Evolutionary conservation across 768 basidiomycete species (phyloP).

Genomic region (Clitopilus hobsonii): DNA sequence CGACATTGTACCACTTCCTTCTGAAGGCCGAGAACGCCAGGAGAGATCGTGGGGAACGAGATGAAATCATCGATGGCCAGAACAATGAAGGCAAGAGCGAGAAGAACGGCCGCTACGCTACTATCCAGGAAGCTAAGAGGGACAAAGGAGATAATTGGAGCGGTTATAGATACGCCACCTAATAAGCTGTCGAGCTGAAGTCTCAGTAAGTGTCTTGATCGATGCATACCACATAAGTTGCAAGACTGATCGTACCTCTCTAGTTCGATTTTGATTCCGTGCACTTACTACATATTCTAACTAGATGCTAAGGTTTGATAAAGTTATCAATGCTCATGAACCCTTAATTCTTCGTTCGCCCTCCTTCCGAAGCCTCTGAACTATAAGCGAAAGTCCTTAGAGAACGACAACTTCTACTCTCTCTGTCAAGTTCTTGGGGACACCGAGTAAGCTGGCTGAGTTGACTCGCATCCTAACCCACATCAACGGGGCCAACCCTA

Average conservation of each 20-base stretch:
- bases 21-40: slow-evolving; percentile 56
- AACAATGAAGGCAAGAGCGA: slow-evolving; percentile 27
- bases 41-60: slow-evolving; percentile 62
- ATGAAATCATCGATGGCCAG: slow-evolving; percentile 58
- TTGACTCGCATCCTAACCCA: too few relatives aligned
- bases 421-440: too few relatives aligned
- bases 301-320: too few relatives aligned
- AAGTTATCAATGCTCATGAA: too few relatives aligned
- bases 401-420: too few relatives aligned
- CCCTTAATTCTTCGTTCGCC: too few relatives aligned
- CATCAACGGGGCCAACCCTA: too few relatives aligned
- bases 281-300: too few relatives aligned
- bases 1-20: slow-evolving; percentile 33
- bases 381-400: too few relatives aligned
- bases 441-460: too few relatives aligned
- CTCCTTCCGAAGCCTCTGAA: too few relatives aligned
- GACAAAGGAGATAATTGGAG: slow-evolving; percentile 75
- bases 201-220: neutral
- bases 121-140: slow-evolving; percentile 57
- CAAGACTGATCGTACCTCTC: neutral
- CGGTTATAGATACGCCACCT: slow-evolving; percentile 67
- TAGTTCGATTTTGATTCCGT: neutral
- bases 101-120: slow-evolving; percentile 54
- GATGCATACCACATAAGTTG: neutral
- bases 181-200: slow-evolving; percentile 11